Evolutionary conservation across 441 rosid species (phyloP).

Genomic region (Hypseocharis bilobata): DNA sequence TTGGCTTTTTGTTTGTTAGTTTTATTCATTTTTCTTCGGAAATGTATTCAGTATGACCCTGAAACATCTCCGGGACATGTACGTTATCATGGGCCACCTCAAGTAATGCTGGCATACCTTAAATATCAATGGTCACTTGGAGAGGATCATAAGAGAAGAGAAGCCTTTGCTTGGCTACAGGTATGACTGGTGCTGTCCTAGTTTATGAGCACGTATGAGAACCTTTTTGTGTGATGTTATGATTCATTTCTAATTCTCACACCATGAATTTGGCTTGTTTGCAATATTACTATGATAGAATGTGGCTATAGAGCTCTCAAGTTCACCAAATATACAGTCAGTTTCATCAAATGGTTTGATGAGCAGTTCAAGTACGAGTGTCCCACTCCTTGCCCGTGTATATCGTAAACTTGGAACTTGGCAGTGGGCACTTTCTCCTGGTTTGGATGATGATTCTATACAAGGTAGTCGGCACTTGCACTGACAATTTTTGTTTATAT

Average conservation of each 20-base stretch:
- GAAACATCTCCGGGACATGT: slow-evolving; percentile 68
- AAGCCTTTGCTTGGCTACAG: slow-evolving; percentile 82
- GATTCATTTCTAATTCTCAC: slow-evolving; percentile 2
- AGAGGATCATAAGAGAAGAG: slow-evolving; percentile 90
- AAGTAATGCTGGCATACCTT: slow-evolving; percentile 93
- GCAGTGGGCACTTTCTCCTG: slow-evolving; percentile 89
- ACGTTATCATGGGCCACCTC: slow-evolving; percentile 84
- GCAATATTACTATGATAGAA: slow-evolving; percentile 34
- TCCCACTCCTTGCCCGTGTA: slow-evolving; percentile 80
- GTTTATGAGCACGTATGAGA: background rate
- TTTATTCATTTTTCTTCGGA: slow-evolving; percentile 11
- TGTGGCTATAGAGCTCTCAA: slow-evolving; percentile 72
- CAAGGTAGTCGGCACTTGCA: slow-evolving; percentile 44
- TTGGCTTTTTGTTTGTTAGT: background rate
- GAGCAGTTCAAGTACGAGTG: slow-evolving; percentile 42
- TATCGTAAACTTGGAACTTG: slow-evolving; percentile 82
- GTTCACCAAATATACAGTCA: slow-evolving; percentile 46
- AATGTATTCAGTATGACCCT: slow-evolving; percentile 77
- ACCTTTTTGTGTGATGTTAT: background rate
- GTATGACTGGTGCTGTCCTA: slow-evolving; percentile 30
- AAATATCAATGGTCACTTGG: slow-evolving; percentile 99
- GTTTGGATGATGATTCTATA: slow-evolving; percentile 79
- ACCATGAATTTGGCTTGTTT: slow-evolving; percentile 18
- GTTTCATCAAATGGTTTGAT: slow-evolving; percentile 40
- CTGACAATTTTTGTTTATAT: background rate